These are phyloP conservation scores for Curvularia hawaiiensis DNA, from an alignment of 2,329 filamentous ascomycete species.

Conservation along the genomic window DNA sequence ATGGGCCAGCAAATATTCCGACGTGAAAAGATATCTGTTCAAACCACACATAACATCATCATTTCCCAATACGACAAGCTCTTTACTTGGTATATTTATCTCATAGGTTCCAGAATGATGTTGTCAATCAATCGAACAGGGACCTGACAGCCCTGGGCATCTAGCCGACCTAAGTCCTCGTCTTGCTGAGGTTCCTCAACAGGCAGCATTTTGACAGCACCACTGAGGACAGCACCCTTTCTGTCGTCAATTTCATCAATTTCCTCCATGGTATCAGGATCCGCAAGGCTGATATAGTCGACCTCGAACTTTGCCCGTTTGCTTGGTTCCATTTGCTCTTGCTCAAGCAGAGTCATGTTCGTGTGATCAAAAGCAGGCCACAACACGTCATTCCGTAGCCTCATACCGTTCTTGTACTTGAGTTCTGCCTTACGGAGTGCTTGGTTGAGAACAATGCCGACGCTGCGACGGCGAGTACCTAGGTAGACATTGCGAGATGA, in stretches of 20 bases:
- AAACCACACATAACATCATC: not conserved
- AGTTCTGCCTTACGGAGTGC: conserved; percentile 74
- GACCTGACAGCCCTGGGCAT: conserved; percentile 73
- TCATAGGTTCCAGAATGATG: conserved; percentile 63
- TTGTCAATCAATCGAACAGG: conserved; percentile 93
- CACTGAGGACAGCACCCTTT: conserved; percentile 83
- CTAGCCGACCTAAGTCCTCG: conserved; percentile 71
- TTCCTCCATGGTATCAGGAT: conserved; percentile 83
- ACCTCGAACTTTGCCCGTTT: conserved; percentile 77
- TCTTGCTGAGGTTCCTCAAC: conserved; percentile 71
- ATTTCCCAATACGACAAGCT: not conserved
- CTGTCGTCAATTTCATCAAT: conserved; percentile 70
- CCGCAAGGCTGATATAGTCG: conserved; percentile 90
- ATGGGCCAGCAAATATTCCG: conserved; percentile 2
- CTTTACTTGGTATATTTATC: conserved; percentile 6
- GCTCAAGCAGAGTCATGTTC: conserved; percentile 61
- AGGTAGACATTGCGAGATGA: conserved; percentile 96
- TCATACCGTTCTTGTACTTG: conserved; percentile 62
- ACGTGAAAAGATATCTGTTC: not conserved
- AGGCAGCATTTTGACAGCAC: conserved; percentile 87
- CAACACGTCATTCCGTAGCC: conserved; percentile 70
- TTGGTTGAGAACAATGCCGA: conserved; percentile 73
- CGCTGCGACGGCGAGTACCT: conserved; percentile 71
- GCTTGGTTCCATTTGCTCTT: conserved; percentile 63
- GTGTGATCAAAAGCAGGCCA: conserved; percentile 69